Percentiles rank a stretch among this genome's conserved stretches.
These are phyloP conservation scores for Pythium phragmitis DNA, from an alignment of 352 stramenopile genomes.

Conservation along the genomic window DNA sequence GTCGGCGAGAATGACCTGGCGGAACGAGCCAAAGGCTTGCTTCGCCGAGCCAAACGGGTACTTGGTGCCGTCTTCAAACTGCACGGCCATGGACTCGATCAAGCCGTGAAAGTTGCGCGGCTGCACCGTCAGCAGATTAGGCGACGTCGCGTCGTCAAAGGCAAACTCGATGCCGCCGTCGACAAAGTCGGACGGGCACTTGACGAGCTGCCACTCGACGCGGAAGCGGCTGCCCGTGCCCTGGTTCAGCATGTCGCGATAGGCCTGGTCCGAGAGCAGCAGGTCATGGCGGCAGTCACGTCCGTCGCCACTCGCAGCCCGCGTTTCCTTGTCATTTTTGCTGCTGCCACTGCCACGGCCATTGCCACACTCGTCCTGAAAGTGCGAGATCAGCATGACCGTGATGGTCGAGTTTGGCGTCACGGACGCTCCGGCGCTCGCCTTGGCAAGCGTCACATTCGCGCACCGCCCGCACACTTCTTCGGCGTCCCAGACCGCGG, in stretches of 20 bases:
- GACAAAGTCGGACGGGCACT: slow-evolving; percentile 28
- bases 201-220: slow-evolving; percentile 24
- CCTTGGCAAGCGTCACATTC: slow-evolving; percentile 16
- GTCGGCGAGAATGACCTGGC: slow-evolving; percentile 15
- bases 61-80: slow-evolving; percentile 19
- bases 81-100: slow-evolving; percentile 11
- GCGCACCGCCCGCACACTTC: slow-evolving; percentile 24
- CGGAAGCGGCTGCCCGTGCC: slow-evolving; percentile 21
- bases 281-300: slow-evolving; percentile 22
- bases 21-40: slow-evolving; percentile 26
- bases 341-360: neutral
- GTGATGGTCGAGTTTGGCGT: slow-evolving; percentile 30
- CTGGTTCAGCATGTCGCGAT: slow-evolving; percentile 30
- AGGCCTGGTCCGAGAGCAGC: slow-evolving; percentile 25
- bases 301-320: neutral
- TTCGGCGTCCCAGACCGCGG: slow-evolving; percentile 11
- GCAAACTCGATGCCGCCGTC: slow-evolving; percentile 26
- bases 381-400: slow-evolving; percentile 29
- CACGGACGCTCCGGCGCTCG: neutral
- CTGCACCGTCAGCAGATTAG: slow-evolving; percentile 23
- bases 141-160: slow-evolving; percentile 23
- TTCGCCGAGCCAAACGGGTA: slow-evolving; percentile 16
- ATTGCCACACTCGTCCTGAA: slow-evolving; percentile 20
- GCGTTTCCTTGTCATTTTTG: no score
- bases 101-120: slow-evolving; percentile 27